phyloP scores from a whole-genome alignment of 768 basidiomycete genomes.

The Cubamyces sp. region DNA sequence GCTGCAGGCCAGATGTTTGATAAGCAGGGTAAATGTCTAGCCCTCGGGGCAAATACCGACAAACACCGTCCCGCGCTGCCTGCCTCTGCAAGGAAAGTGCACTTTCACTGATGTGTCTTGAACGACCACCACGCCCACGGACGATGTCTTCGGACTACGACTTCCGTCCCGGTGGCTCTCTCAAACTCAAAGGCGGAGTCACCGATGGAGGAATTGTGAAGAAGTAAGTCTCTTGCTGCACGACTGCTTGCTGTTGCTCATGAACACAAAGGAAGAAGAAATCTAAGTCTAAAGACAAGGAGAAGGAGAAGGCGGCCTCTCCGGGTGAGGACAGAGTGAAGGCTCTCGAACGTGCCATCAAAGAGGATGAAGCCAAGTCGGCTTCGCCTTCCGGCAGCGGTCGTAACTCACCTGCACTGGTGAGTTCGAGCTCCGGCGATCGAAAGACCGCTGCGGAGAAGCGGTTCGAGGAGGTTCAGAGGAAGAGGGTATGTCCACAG shows the following conservation, averaged over 20 bases:
- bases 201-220: conserved; percentile 80
- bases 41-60: too few relatives aligned
- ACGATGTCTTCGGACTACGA: conserved; percentile 80
- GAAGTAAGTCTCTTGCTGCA: conserved; percentile 56
- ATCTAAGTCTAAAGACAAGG: conserved; percentile 57
- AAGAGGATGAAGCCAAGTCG: conserved; percentile 42
- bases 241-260: conserved; percentile 19
- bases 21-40: too few relatives aligned
- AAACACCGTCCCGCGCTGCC: too few relatives aligned
- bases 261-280: conserved; percentile 79
- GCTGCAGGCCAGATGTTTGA: too few relatives aligned
- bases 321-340: conserved; percentile 51
- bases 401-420: conserved; percentile 62
- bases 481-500: conserved; percentile 57
- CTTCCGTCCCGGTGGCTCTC: conserved; percentile 82
- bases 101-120: too few relatives aligned
- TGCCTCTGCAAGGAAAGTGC: too few relatives aligned
- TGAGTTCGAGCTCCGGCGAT: conserved; percentile 45
- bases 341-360: conserved; percentile 49
- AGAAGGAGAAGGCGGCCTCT: conserved; percentile 45
- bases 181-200: conserved; percentile 87
- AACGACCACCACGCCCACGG: conserved; percentile 27
- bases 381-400: conserved; percentile 59
- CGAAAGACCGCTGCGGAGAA: conserved; percentile 86
- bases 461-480: conserved; percentile 88